A percentile compares a stretch with the other conserved stretches of the same genome.
phyloP scores from a whole-genome alignment of 2,329 filamentous ascomycete species.

The Ascochyta koolunga region DNA sequence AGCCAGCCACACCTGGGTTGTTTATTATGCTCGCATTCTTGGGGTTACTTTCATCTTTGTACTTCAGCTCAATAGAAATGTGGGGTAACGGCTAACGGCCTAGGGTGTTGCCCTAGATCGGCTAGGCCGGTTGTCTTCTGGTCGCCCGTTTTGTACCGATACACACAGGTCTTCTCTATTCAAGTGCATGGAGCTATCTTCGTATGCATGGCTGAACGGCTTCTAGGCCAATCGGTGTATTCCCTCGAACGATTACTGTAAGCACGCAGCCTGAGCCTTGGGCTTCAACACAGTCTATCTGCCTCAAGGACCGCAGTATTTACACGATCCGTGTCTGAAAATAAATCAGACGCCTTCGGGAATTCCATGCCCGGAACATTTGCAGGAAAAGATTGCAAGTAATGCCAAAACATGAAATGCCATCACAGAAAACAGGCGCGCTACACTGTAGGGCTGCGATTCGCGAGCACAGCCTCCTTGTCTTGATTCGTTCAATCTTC shows the following conservation, averaged over 20 bases:
- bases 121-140: background rate
- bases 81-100: background rate
- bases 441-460: background rate
- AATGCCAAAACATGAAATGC: background rate
- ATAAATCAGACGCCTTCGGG: background rate
- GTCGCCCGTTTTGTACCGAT: background rate
- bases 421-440: background rate
- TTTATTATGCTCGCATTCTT: background rate
- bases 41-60: background rate
- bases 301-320: background rate
- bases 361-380: background rate
- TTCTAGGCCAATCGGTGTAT: background rate
- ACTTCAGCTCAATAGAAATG: background rate
- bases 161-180: background rate
- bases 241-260: background rate
- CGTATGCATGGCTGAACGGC: background rate
- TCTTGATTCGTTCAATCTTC: background rate
- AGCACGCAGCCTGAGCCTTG: conserved; percentile 1
- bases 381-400: background rate
- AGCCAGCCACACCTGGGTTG: background rate
- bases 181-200: background rate
- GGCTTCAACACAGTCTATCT: background rate
- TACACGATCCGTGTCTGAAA: background rate
- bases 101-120: background rate
- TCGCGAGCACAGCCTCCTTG: background rate